A percentile compares a stretch with the other conserved stretches of the same genome.
These are phyloP conservation scores for Hypoxylon crocopeplum DNA, from an alignment of 495 filamentous ascomycete species.

Conservation along the genomic window DNA sequence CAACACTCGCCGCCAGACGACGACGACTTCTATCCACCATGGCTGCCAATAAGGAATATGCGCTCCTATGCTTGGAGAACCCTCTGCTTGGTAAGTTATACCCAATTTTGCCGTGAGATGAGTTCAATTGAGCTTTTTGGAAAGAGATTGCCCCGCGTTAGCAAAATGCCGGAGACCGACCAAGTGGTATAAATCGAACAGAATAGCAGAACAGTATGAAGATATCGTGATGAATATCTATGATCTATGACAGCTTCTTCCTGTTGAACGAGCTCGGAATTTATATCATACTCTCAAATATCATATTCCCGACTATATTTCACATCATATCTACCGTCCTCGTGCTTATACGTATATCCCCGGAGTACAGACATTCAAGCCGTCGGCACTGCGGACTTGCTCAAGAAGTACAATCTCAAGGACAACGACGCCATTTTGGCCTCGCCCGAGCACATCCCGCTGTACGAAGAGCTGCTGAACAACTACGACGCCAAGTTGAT, in stretches of 20 bases:
- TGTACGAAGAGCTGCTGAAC: conserved; percentile 92
- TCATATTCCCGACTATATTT: background rate
- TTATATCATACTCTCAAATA: background rate
- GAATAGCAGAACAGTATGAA: background rate
- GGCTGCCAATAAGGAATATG: conserved; percentile 75
- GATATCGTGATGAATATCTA: background rate
- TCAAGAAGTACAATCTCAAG: conserved; percentile 92
- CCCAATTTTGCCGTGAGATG: background rate
- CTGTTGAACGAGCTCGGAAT: background rate
- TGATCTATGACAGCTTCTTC: background rate
- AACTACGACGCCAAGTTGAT: conserved; percentile 91
- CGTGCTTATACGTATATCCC: conserved; percentile 11
- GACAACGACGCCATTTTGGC: conserved; percentile 97
- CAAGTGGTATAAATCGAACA: too few species aligned
- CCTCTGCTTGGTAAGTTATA: conserved; percentile 81
- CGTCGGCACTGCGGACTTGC: conserved; percentile 76
- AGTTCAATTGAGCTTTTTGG: conserved; percentile 18
- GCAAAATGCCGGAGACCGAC: background rate
- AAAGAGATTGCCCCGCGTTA: background rate
- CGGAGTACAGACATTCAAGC: conserved; percentile 82
- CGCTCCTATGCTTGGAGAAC: conserved; percentile 92
- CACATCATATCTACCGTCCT: background rate
- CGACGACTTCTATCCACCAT: conserved; percentile 56
- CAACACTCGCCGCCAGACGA: background rate
- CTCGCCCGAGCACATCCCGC: conserved; percentile 81